Conservation (phyloP, 2,329 filamentous ascomycete genomes). For the Aspergillus unguis region DNA sequence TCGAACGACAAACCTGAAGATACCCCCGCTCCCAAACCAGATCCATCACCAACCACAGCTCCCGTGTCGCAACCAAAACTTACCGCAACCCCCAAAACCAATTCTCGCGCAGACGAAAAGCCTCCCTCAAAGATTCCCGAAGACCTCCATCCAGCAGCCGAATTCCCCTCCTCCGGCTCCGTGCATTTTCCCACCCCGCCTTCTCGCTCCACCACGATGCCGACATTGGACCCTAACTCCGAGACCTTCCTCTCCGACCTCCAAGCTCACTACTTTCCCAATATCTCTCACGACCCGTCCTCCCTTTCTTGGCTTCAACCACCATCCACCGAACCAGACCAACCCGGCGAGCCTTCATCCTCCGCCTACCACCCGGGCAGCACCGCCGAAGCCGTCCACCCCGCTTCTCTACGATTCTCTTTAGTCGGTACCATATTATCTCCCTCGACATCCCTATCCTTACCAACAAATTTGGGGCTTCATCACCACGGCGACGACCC, state of each 20-base stretch:
- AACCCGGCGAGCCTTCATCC: constrained; percentile 55
- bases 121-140: constrained; percentile 34
- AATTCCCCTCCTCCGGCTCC: constrained; percentile 32
- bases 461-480: constrained; percentile 74
- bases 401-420: constrained; percentile 81
- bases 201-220: constrained; percentile 48
- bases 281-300: constrained; percentile 76
- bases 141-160: constrained; percentile 41
- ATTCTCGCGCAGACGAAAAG: constrained; percentile 29
- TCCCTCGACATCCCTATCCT: constrained; percentile 67
- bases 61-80: background rate
- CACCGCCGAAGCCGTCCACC: constrained; percentile 58
- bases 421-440: constrained; percentile 78
- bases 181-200: constrained; percentile 47
- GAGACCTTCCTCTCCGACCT: constrained; percentile 79
- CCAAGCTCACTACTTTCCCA: constrained; percentile 90
- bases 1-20: constrained; percentile 2
- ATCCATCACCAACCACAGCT: constrained; percentile 7
- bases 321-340: constrained; percentile 59
- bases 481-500: constrained; percentile 93
- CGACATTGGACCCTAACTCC: constrained; percentile 78
- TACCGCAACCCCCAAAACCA: background rate
- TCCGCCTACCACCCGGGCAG: constrained; percentile 81
- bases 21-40: background rate
- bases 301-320: constrained; percentile 88